Evolutionary conservation across 1,284 basidiomycete genomes (phyloP).

Genomic region (Melampsora occidentalis): DNA sequence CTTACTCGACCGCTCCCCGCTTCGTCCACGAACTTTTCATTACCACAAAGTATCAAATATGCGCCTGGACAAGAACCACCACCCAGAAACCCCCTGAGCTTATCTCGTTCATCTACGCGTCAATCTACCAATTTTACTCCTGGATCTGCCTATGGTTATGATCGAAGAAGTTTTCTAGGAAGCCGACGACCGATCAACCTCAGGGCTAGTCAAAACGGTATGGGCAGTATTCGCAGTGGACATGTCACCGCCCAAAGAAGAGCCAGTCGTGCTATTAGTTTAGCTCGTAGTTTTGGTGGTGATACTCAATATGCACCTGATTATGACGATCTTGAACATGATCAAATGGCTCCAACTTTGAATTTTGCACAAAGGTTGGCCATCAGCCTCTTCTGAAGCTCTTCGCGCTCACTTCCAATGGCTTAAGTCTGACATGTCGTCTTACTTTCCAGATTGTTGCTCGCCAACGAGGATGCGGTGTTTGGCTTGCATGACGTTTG

Average conservation of each 20-base stretch:
- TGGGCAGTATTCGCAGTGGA: slow-evolving; percentile 26
- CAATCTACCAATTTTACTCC: slow-evolving; percentile 45
- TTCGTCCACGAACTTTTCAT: neutral
- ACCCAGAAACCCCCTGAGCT: slow-evolving; percentile 13
- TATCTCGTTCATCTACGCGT: slow-evolving; percentile 34
- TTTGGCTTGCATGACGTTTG: slow-evolving; percentile 85
- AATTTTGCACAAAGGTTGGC: slow-evolving; percentile 71
- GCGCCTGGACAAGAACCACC: slow-evolving; percentile 9
- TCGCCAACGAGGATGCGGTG: slow-evolving; percentile 81
- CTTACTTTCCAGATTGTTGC: slow-evolving; percentile 45
- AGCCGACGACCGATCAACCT: slow-evolving; percentile 13
- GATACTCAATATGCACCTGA: slow-evolving; percentile 35
- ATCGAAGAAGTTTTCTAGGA: slow-evolving; percentile 16
- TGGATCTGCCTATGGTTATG: slow-evolving; percentile 44
- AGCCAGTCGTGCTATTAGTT: slow-evolving; percentile 36
- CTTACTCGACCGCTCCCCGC: neutral
- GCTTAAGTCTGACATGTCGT: neutral
- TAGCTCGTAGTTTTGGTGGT: slow-evolving; percentile 36
- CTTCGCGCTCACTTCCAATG: neutral
- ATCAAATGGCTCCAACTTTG: slow-evolving; percentile 45
- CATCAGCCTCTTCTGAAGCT: neutral
- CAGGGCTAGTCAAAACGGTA: neutral
- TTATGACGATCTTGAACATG: slow-evolving; percentile 23
- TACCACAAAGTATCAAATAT: slow-evolving; percentile 1
- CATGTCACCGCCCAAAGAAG: slow-evolving; percentile 17